Percentiles rank a stretch among this genome's conserved stretches.
Conservation (phyloP, 371 early-diverging fungal species). For the Choanephora cucurbitarum region DNA sequence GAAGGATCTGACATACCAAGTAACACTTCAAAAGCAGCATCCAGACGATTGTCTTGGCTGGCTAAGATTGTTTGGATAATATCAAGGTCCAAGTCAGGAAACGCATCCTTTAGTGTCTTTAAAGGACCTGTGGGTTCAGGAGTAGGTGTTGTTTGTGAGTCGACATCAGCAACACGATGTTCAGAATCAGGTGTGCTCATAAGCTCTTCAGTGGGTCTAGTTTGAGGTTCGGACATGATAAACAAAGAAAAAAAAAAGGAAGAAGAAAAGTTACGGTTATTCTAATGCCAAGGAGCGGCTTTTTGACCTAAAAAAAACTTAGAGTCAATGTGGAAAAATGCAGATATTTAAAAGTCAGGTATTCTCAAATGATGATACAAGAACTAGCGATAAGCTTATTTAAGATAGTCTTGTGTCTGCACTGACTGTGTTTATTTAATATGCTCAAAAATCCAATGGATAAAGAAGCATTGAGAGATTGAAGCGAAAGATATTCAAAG, state of each 20-base stretch:
- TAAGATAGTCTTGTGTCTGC: no score
- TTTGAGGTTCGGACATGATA: constrained; percentile 17
- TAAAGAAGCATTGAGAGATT: no score
- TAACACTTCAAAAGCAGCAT: constrained; percentile 38
- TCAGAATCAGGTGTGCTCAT: constrained; percentile 1
- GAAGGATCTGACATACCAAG: constrained; percentile 40
- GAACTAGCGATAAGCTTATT: no score
- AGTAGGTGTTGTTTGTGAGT: not conserved
- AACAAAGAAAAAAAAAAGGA: not conserved
- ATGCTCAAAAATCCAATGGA: no score
- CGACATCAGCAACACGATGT: not conserved
- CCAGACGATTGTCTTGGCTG: constrained; percentile 29
- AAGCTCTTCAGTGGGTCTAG: not conserved
- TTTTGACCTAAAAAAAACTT: no score
- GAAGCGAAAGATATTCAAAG: no score
- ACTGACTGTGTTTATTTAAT: no score
- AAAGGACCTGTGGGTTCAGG: constrained; percentile 14
- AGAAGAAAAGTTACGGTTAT: no score
- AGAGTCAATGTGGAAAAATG: no score
- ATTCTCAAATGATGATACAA: no score
- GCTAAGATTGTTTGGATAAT: constrained; percentile 38
- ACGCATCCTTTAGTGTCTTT: constrained; percentile 36
- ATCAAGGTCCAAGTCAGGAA: constrained; percentile 37
- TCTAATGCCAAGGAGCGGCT: no score
- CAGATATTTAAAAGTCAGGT: no score